Evolutionary conservation across 2,329 filamentous ascomycete genomes (phyloP).

Genomic region (Aspergillus vadensis): DNA sequence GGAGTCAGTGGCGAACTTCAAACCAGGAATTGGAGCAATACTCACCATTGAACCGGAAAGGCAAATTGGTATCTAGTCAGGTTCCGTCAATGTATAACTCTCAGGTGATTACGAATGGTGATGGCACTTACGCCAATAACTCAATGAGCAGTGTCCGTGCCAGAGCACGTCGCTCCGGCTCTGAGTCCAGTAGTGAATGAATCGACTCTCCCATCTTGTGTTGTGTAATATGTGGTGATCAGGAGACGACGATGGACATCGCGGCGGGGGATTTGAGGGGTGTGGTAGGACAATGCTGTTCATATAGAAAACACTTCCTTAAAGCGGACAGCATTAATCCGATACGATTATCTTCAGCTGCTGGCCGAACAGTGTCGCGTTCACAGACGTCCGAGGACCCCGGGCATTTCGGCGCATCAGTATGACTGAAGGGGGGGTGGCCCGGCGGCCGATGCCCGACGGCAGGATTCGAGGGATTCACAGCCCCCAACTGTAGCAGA

Average conservation of each 20-base stretch:
- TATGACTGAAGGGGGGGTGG: background rate
- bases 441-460: background rate
- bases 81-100: background rate
- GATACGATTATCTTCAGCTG: background rate
- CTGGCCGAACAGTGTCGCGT: background rate
- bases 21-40: too few relatives aligned
- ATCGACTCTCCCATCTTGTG: background rate
- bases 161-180: background rate
- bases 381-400: background rate
- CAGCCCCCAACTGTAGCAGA: background rate
- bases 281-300: background rate
- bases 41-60: slow-evolving; percentile 12
- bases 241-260: background rate
- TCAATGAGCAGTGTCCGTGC: slow-evolving; percentile 5
- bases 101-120: background rate
- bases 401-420: background rate
- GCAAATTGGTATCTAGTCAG: slow-evolving; percentile 7
- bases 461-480: background rate
- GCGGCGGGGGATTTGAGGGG: background rate
- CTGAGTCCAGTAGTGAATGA: background rate
- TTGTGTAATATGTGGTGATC: background rate
- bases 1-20: background rate
- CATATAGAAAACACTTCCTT: background rate
- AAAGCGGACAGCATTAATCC: background rate
- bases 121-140: background rate